Evolutionary conservation across 345 rosid genomes (phyloP).

Genomic region (Citropsis articulata): DNA sequence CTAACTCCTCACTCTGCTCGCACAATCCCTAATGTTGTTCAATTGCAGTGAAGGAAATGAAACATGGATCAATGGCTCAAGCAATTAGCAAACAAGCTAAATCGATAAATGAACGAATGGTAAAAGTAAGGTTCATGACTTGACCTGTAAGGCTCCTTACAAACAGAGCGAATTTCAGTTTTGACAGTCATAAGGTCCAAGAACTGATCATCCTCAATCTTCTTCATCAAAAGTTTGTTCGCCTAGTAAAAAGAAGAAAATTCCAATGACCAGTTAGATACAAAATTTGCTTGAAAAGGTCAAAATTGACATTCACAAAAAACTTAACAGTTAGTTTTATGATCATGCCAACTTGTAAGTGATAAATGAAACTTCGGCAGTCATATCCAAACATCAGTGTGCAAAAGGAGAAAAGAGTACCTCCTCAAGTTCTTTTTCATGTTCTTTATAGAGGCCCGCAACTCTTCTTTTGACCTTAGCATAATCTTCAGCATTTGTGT

Average conservation of each 20-base stretch:
- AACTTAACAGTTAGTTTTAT: background rate
- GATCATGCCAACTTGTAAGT: background rate
- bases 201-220: constrained; percentile 94
- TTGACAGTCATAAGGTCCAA: constrained; percentile 80
- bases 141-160: constrained; percentile 96
- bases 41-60: background rate
- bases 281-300: background rate
- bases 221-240: constrained; percentile 80
- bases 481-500: constrained; percentile 89
- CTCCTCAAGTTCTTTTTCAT: constrained; percentile 86
- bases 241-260: constrained; percentile 48
- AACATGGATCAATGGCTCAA: constrained; percentile 1
- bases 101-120: constrained; percentile 15
- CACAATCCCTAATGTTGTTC: background rate
- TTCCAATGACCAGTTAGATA: background rate
- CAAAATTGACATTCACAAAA: constrained; percentile 3
- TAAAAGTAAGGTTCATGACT: constrained; percentile 12
- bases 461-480: constrained; percentile 76
- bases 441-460: constrained; percentile 79
- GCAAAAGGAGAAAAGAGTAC: constrained; percentile 28
- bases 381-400: background rate
- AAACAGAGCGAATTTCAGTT: constrained; percentile 73
- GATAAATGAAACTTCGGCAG: background rate
- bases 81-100: background rate
- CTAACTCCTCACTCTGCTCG: too few relatives aligned